Conservation (phyloP, 441 rosid species). For the Bruguiera hainesii region DNA sequence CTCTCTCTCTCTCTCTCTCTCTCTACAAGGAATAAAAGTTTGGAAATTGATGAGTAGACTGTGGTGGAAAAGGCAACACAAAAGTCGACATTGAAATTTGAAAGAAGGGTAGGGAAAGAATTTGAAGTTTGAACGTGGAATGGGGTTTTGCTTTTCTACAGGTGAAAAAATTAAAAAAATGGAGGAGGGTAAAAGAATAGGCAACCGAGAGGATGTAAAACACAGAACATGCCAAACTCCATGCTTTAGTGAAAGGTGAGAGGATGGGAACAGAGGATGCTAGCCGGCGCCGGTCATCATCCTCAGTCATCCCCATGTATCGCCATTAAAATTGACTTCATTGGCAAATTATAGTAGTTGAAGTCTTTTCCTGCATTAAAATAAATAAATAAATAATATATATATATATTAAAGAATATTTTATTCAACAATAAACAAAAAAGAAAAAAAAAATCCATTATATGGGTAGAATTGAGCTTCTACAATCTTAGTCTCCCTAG, state of each 20-base stretch:
- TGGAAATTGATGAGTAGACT: slow-evolving; percentile 13
- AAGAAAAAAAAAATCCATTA: too few species aligned
- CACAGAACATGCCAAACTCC: slow-evolving; percentile 17
- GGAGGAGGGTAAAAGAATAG: slow-evolving; percentile 24
- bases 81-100: neutral
- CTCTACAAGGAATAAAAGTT: neutral
- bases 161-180: neutral
- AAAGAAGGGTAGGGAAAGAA: neutral
- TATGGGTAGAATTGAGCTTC: too few species aligned
- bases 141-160: slow-evolving; percentile 14
- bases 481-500: too few species aligned
- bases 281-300: slow-evolving; percentile 24
- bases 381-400: too few species aligned
- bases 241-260: slow-evolving; percentile 31
- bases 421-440: too few species aligned
- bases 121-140: neutral
- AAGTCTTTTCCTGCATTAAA: too few species aligned
- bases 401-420: too few species aligned
- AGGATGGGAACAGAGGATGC: slow-evolving; percentile 18
- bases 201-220: slow-evolving; percentile 2
- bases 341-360: too few species aligned
- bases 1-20: neutral
- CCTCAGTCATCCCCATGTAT: slow-evolving; percentile 1
- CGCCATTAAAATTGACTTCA: too few species aligned
- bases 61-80: neutral